Conservation (phyloP, 2,329 filamentous ascomycete species). For the Pseudophaeomoniella oleicola region DNA sequence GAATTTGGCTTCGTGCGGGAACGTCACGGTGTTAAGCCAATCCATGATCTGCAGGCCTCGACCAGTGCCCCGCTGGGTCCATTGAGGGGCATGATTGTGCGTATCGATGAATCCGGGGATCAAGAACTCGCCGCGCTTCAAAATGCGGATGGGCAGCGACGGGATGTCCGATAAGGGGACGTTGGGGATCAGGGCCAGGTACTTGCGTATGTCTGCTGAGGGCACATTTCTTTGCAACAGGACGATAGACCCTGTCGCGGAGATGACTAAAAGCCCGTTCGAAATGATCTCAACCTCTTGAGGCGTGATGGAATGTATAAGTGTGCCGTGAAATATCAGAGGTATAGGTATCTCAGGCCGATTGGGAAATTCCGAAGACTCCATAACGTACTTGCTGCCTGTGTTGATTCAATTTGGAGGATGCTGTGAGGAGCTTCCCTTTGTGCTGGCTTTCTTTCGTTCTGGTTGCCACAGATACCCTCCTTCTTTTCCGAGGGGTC, state of each 20-base stretch:
- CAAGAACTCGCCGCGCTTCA: slow-evolving; percentile 32
- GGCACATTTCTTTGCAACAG: slow-evolving; percentile 12
- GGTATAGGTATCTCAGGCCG: neutral
- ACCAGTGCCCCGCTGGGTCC: slow-evolving; percentile 30
- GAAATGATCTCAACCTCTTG: slow-evolving; percentile 23
- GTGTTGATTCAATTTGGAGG: too few species aligned
- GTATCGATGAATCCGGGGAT: slow-evolving; percentile 51
- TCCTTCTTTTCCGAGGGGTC: too few species aligned
- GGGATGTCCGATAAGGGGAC: slow-evolving; percentile 5
- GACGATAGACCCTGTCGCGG: slow-evolving; percentile 5
- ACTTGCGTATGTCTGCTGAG: slow-evolving; percentile 5
- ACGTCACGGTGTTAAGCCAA: slow-evolving; percentile 51
- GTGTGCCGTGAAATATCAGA: slow-evolving; percentile 23
- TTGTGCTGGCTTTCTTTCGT: too few species aligned
- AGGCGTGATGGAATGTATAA: slow-evolving; percentile 25
- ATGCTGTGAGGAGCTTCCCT: too few species aligned
- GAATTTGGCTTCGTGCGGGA: slow-evolving; percentile 49
- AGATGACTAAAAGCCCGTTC: slow-evolving; percentile 11
- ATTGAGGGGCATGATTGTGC: slow-evolving; percentile 52
- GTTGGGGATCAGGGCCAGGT: slow-evolving; percentile 3
- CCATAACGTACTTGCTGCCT: too few species aligned
- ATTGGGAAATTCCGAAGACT: too few species aligned
- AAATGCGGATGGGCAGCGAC: slow-evolving; percentile 7
- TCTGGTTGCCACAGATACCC: too few species aligned
- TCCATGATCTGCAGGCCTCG: slow-evolving; percentile 31